Conservation (phyloP, 768 basidiomycete species). For the Hemileccinum rubropunctum region DNA sequence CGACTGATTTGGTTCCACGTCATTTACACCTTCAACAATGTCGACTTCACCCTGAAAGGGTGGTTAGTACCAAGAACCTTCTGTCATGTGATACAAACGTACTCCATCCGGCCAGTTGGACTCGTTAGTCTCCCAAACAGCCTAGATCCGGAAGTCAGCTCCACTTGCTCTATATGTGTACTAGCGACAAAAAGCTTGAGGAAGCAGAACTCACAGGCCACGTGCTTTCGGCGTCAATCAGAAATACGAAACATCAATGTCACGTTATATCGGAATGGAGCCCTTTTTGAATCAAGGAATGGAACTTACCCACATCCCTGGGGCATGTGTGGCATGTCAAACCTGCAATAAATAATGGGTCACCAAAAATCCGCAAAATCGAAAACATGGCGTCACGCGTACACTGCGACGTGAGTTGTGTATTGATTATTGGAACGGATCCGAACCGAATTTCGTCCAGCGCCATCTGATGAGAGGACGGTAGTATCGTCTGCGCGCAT, state of each 20-base stretch:
- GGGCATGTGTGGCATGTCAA: conserved; percentile 37
- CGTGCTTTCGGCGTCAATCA: conserved; percentile 22
- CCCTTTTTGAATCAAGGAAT: too few species aligned
- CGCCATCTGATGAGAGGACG: conserved; percentile 24
- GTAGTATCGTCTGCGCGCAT: conserved; percentile 38
- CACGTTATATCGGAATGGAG: neutral
- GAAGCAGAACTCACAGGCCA: conserved; percentile 33
- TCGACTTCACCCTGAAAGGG: conserved; percentile 28
- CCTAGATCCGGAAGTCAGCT: conserved; percentile 17
- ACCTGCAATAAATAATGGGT: conserved; percentile 13
- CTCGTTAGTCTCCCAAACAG: conserved; percentile 27
- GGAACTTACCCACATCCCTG: conserved; percentile 31
- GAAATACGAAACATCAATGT: neutral
- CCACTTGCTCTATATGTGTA: neutral
- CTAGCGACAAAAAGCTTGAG: neutral
- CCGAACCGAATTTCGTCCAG: conserved; percentile 37
- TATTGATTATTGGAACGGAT: conserved; percentile 32
- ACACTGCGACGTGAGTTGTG: conserved; percentile 35
- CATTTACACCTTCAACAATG: conserved; percentile 46
- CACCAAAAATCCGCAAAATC: neutral
- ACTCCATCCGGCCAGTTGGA: conserved; percentile 27
- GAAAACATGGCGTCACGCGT: conserved; percentile 4
- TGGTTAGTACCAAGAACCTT: neutral
- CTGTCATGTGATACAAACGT: neutral
- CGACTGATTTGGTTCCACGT: conserved; percentile 47